Evolutionary conservation across 352 stramenopile genomes (phyloP).

Genomic region (Salisapilia sapeloensis): DNA sequence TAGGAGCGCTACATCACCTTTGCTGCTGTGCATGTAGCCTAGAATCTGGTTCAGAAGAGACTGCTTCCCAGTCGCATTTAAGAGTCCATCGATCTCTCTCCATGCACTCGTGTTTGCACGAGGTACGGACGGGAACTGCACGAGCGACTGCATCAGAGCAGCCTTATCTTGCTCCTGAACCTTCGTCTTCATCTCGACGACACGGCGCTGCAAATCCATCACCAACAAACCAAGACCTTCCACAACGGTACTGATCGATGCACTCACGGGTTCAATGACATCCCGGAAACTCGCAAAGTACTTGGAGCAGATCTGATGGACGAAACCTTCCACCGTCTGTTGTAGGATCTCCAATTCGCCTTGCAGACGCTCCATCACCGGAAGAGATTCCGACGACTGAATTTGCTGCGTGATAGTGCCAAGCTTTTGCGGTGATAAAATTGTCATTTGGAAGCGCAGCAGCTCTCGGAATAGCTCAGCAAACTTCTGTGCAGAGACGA

Average conservation of each 20-base stretch:
- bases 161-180: slow-evolving; percentile 29
- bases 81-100: slow-evolving; percentile 55
- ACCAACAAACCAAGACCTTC: slow-evolving; percentile 65
- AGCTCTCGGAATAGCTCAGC: slow-evolving; percentile 65
- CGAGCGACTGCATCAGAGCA: slow-evolving; percentile 23
- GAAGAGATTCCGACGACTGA: not conserved
- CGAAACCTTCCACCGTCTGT: slow-evolving; percentile 71
- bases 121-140: slow-evolving; percentile 51
- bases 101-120: slow-evolving; percentile 55
- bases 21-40: slow-evolving; percentile 26
- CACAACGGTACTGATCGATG: slow-evolving; percentile 70
- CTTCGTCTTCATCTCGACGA: too few species aligned
- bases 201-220: too few species aligned
- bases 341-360: slow-evolving; percentile 81
- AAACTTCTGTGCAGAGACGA: slow-evolving; percentile 26
- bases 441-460: slow-evolving; percentile 46
- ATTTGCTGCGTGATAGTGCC: not conserved
- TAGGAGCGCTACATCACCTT: slow-evolving; percentile 47
- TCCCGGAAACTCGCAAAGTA: slow-evolving; percentile 67
- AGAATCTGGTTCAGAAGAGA: slow-evolving; percentile 33
- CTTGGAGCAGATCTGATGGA: slow-evolving; percentile 42
- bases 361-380: slow-evolving; percentile 18
- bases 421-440: slow-evolving; percentile 49
- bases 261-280: slow-evolving; percentile 61
- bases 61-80: slow-evolving; percentile 20